phyloP scores from a whole-genome alignment of 768 basidiomycete genomes.

The Boletales sp. region DNA sequence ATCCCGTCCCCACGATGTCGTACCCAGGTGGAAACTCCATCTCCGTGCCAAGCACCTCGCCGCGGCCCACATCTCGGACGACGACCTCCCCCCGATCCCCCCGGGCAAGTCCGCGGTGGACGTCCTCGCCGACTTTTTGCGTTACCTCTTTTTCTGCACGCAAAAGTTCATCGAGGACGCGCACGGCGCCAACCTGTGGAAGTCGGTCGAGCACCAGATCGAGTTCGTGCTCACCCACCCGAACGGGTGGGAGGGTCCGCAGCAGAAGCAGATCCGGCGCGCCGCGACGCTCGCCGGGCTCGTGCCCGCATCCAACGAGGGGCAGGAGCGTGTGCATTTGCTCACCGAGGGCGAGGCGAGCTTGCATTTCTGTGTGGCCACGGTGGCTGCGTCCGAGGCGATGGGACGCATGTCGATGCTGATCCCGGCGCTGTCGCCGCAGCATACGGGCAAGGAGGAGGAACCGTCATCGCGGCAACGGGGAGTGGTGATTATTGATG shows the following conservation, averaged over 20 bases:
- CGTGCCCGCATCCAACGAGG: constrained; percentile 37
- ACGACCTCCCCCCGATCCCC: constrained; percentile 40
- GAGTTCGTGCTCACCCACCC: constrained; percentile 59
- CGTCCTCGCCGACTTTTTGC: constrained; percentile 46
- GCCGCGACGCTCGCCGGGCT: constrained; percentile 53
- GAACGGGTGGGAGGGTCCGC: constrained; percentile 62
- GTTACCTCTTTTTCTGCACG: constrained; percentile 43
- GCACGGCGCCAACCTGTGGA: constrained; percentile 46
- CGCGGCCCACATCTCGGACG: constrained; percentile 29
- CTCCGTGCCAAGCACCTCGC: constrained; percentile 34
- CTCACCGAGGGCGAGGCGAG: constrained; percentile 67
- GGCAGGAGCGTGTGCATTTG: constrained; percentile 45
- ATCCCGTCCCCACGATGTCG: neutral
- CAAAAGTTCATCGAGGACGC: constrained; percentile 46
- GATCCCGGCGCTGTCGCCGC: constrained; percentile 7
- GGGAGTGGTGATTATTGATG: constrained; percentile 47
- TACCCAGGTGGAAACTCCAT: constrained; percentile 36
- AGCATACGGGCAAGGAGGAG: constrained; percentile 14
- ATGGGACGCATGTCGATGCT: constrained; percentile 16
- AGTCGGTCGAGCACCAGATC: constrained; percentile 37
- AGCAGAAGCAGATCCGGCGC: constrained; percentile 53
- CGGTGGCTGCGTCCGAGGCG: constrained; percentile 38
- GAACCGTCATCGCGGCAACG: constrained; percentile 20
- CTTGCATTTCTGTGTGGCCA: constrained; percentile 52
- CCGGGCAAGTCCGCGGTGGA: constrained; percentile 37